A percentile compares a stretch with the other conserved stretches of the same genome.
phyloP scores from a whole-genome alignment of 805 yeast species.

The Hanseniaspora lachancei region DNA sequence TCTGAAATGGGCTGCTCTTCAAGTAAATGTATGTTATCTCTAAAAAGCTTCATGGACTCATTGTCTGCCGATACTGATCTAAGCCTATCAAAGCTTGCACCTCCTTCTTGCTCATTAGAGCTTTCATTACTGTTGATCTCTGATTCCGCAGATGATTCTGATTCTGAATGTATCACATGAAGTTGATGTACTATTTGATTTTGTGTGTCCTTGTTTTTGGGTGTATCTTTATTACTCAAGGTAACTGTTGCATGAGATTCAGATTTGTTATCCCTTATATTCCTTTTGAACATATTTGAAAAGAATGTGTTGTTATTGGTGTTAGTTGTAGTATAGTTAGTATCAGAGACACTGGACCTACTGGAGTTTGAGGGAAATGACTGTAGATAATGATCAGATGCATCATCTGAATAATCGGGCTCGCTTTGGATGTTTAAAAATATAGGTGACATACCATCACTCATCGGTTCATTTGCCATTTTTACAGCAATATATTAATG shows the following conservation, averaged over 20 bases:
- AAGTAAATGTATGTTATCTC: constrained; percentile 10
- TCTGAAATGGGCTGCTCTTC: constrained; percentile 7
- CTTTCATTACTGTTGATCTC: neutral
- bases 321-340: neutral
- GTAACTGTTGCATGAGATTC: neutral
- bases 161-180: constrained; percentile 2
- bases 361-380: neutral
- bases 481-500: no score
- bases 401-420: constrained; percentile 8
- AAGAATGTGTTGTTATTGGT: constrained; percentile 5
- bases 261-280: neutral
- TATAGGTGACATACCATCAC: neutral
- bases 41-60: constrained; percentile 10
- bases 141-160: constrained; percentile 4
- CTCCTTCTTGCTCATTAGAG: neutral
- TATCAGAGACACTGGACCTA: neutral
- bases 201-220: neutral
- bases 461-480: neutral
- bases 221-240: neutral
- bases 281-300: neutral
- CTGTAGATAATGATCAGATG: neutral
- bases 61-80: neutral
- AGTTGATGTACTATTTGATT: neutral
- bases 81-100: neutral
- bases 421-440: constrained; percentile 4